Base-by-base conservation (phyloP, 78 protist species). In the Dictyostelium brefeldianum region DNA sequence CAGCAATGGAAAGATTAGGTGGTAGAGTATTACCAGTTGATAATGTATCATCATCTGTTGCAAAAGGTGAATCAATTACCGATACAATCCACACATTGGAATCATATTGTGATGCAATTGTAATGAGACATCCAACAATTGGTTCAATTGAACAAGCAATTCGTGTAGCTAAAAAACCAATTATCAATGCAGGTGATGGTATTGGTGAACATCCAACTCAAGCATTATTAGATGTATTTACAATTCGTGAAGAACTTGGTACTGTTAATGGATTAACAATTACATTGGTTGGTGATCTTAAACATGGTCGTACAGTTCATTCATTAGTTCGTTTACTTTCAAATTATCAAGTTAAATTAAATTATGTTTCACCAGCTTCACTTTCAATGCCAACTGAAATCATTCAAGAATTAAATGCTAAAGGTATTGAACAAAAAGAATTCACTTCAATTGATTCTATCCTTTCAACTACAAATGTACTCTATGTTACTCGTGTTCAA, bases 101-200 rank as follows among this genome's bases (percentile, higher is more conserved):
- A 73, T 70, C 93, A 56, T 98, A 98, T 89, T 25, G 82, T 79
- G 99, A 98, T 64, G 97, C 87, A 4, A 90, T 98, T 41, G 97
- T 94, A 4, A 59, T 98, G 78, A 95, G 99, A 36, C 99, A 98
- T 87, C 99, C 99, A 25, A 81, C 69, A 18, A 59, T 36, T 59
- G 99, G 98, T 17, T 31, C 96, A 14, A 91, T 87, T 12, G 78
- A 70, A 12, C 18, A 29, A 31, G 99, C 98, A 4, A 94, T 97
- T 12, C 43, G 11, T 2, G 64, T 53, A 31, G 56, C 94, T 57
- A 59, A 69, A n/a, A 83, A 83, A 84, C 98, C 99, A 54, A 73
- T 98, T 81, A 97, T 98, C 94, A 98, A 97, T 81, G 99, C 96
- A 11, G 99, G 99, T 78, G 98, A 98, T 54, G 99, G 99, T 67